Percentiles rank a stretch among this genome's conserved stretches.
Evolutionary conservation across 805 yeast genomes (phyloP).

Genomic region (Yamadazyma olivae): DNA sequence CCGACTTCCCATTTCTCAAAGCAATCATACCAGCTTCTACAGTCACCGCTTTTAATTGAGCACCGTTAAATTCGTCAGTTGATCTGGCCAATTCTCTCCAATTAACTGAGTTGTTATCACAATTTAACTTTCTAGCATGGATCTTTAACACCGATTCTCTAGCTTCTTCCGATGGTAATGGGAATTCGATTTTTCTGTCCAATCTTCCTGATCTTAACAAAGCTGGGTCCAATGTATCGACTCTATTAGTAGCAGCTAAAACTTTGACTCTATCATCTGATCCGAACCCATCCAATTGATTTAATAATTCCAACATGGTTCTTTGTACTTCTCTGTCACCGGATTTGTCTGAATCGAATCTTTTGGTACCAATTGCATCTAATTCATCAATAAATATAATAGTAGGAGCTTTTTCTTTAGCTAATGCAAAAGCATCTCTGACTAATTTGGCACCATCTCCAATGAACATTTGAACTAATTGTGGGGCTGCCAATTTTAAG

Average conservation of each 20-base stretch:
- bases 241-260: conserved; percentile 97
- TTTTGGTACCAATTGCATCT: conserved; percentile 45
- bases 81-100: conserved; percentile 98
- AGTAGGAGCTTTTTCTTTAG: conserved; percentile 46
- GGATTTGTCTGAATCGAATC: conserved; percentile 44
- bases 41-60: conserved; percentile 96
- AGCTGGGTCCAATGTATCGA: conserved; percentile 98
- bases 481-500: conserved; percentile 44
- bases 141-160: conserved; percentile 95
- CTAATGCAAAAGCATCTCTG: conserved; percentile 45
- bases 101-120: conserved; percentile 79
- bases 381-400: conserved; percentile 46
- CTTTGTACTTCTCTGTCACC: conserved; percentile 48
- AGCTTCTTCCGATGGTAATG: conserved; percentile 95
- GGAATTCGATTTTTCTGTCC: conserved; percentile 97
- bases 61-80: conserved; percentile 98
- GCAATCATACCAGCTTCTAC: conserved; percentile 99
- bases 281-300: conserved; percentile 84
- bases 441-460: conserved; percentile 48
- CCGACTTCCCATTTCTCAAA: conserved; percentile 85
- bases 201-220: conserved; percentile 94
- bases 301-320: conserved; percentile 48
- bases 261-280: conserved; percentile 97
- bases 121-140: conserved; percentile 95
- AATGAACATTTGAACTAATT: conserved; percentile 45